Percentiles rank a stretch among this genome's conserved stretches.
Evolutionary conservation across 768 basidiomycete genomes (phyloP).

Genomic region (Gloeostereum incarnatum): DNA sequence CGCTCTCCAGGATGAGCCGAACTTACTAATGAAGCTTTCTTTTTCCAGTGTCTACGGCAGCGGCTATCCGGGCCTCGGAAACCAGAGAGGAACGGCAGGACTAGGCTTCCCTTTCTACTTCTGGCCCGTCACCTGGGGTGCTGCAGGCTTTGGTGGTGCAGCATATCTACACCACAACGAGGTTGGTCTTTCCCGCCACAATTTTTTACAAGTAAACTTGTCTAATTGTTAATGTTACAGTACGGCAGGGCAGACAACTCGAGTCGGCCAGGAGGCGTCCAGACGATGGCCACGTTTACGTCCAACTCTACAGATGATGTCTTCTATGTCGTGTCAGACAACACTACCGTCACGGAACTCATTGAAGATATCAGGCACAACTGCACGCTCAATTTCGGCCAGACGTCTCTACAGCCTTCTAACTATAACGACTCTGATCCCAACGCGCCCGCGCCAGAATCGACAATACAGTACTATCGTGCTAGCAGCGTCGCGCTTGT

Average conservation of each 20-base stretch:
- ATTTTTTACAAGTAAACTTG: neutral
- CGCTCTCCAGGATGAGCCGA: neutral
- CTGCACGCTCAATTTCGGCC: constrained; percentile 30
- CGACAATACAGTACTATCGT: constrained; percentile 50
- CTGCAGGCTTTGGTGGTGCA: constrained; percentile 14
- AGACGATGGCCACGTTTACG: constrained; percentile 26
- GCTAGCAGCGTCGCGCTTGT: constrained; percentile 44
- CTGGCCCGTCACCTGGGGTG: constrained; percentile 46
- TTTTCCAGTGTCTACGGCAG: constrained; percentile 41
- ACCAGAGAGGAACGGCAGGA: constrained; percentile 27
- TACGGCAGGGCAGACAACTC: constrained; percentile 35
- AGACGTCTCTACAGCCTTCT: constrained; percentile 18
- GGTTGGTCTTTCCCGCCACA: constrained; percentile 15
- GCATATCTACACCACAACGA: constrained; percentile 22
- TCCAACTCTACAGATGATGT: constrained; percentile 29
- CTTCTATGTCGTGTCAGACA: constrained; percentile 40
- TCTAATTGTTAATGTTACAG: constrained; percentile 15
- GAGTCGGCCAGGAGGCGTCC: constrained; percentile 39
- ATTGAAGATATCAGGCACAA: constrained; percentile 29
- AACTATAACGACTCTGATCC: constrained; percentile 15
- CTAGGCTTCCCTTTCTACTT: constrained; percentile 45
- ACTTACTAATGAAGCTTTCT: constrained; percentile 3
- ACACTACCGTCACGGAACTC: constrained; percentile 33
- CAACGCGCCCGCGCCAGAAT: constrained; percentile 15
- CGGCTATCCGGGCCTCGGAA: constrained; percentile 40